phyloP scores from a whole-genome alignment of 2,329 filamentous ascomycete species.

The Lojkania enalia region DNA sequence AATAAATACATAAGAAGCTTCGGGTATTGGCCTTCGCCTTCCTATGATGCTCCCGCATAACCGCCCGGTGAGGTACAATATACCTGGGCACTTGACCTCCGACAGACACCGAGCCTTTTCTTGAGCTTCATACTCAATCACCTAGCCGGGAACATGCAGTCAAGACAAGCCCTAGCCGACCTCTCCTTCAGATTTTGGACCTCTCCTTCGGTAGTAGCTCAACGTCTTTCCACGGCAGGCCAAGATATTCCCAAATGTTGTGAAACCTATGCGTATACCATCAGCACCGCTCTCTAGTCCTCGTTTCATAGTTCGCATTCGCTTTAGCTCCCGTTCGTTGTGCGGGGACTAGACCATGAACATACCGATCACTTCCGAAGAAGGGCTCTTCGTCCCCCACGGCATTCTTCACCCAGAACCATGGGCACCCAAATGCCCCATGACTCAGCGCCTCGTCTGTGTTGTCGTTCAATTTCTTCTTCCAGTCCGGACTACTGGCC shows the following conservation, averaged over 20 bases:
- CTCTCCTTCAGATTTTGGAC: conserved; percentile 39
- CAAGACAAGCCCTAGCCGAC: too few relatives aligned
- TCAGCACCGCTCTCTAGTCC: background rate
- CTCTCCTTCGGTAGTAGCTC: conserved; percentile 45
- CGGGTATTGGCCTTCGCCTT: too few relatives aligned
- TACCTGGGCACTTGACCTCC: too few relatives aligned
- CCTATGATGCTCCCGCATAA: too few relatives aligned
- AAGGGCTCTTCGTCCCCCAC: conserved; percentile 67
- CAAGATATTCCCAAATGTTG: conserved; percentile 69
- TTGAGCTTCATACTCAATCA: too few relatives aligned
- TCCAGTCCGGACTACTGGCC: conserved; percentile 54
- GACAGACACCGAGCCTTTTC: too few relatives aligned
- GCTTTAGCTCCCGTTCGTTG: background rate
- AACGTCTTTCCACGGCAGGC: conserved; percentile 61
- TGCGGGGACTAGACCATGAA: too few relatives aligned
- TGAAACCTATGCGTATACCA: conserved; percentile 56
- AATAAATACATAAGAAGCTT: too few relatives aligned
- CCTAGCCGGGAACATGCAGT: too few relatives aligned
- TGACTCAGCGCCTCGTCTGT: conserved; percentile 65
- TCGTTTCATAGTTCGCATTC: background rate
- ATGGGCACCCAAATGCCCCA: conserved; percentile 77
- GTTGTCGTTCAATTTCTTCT: conserved; percentile 58
- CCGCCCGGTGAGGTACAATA: too few relatives aligned
- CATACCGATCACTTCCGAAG: conserved; percentile 73
- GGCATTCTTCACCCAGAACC: conserved; percentile 68